A percentile compares a stretch with the other conserved stretches of the same genome.
These are phyloP conservation scores for Pseudomonodictys pantanalensis DNA, from an alignment of 495 filamentous ascomycete species.

Conservation along the genomic window DNA sequence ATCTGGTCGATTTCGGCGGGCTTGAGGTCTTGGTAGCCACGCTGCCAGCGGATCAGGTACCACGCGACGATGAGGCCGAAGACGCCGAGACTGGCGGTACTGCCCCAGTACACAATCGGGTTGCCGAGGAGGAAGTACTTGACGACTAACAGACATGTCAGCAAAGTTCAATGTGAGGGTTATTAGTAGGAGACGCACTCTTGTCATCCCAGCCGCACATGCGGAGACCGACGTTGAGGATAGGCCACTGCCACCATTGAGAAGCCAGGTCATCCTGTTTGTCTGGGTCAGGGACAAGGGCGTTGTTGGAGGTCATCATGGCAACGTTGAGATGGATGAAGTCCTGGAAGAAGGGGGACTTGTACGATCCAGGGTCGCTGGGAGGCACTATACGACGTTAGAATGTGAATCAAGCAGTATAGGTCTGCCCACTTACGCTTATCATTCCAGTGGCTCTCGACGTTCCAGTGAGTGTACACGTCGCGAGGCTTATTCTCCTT, in stretches of 20 bases:
- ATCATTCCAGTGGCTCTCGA: conserved; percentile 92
- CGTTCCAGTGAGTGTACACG: conserved; percentile 97
- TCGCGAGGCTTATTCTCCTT: conserved; percentile 92
- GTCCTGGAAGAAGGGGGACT: conserved; percentile 92
- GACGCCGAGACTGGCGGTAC: conserved; percentile 69
- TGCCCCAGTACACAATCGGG: conserved; percentile 93
- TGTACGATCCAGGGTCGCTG: conserved; percentile 88
- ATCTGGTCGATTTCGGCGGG: conserved; percentile 82
- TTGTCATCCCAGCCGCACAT: conserved; percentile 99
- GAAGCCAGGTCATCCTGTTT: conserved; percentile 98
- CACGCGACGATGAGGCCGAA: conserved; percentile 71
- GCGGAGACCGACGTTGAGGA: conserved; percentile 88
- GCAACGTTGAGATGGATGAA: conserved; percentile 98
- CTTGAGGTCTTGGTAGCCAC: conserved; percentile 82
- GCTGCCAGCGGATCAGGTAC: conserved; percentile 94
- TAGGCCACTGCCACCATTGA: conserved; percentile 97
- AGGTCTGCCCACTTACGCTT: conserved; percentile 85
- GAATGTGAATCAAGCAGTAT: background rate
- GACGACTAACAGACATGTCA: conserved; percentile 49
- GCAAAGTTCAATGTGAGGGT: background rate
- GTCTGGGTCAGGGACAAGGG: conserved; percentile 93
- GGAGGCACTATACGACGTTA: conserved; percentile 66
- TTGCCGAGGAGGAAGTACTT: conserved; percentile 99
- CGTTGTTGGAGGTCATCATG: conserved; percentile 99
- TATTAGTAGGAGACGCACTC: conserved; percentile 40